Evolutionary conservation across 805 yeast genomes (phyloP), one percentile per base, ranked within the genome.

Genomic region (Dipodascus albidus): DNA sequence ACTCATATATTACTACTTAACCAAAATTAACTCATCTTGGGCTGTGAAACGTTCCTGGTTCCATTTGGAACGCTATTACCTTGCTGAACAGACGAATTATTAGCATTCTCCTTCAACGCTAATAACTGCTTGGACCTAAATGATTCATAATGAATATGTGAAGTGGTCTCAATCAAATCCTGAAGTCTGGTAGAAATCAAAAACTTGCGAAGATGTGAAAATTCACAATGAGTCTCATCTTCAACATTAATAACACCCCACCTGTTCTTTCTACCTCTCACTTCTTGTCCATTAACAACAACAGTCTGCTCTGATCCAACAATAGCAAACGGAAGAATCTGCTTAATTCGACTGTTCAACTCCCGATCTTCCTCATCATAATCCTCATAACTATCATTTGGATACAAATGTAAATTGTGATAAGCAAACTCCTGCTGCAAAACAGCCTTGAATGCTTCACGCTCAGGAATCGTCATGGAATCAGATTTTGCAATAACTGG

Each of bases 401-500:
- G 99, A 70, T 87, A 91, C 66, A 90, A 77, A 60, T 79, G 83
- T 66, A 91, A 79, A 57, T 81, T 76, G 71, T 87, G 80, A 53
- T 58, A 55, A 64, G 76, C 76, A 27, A 27, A 27, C 33, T 91
- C 96, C 51, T 74, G 76, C 70, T 87, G 96, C 50, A 70, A 75
- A 49, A 78, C 71, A 59, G 80, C 81, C 73, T 95, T 90, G 68
- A 88, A 87, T 47, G 76, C 74, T 49, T 81, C 74, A 66, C 96
- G 82, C 74, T 91, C 99, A 51, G 82, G 85, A 54, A 86, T 69
- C 20, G 98, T 93, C 66, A 91, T 75, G 22, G 95, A 77, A 71
- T 91, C 99, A 24, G 95, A 77, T 72, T 93, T 91, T 57, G 96
- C 96, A 70, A 91, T 93, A 48, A 91, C 83, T 49, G 99, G 99